phyloP scores from a whole-genome alignment of 352 stramenopile genomes.

The Globisporangium alternatum region DNA sequence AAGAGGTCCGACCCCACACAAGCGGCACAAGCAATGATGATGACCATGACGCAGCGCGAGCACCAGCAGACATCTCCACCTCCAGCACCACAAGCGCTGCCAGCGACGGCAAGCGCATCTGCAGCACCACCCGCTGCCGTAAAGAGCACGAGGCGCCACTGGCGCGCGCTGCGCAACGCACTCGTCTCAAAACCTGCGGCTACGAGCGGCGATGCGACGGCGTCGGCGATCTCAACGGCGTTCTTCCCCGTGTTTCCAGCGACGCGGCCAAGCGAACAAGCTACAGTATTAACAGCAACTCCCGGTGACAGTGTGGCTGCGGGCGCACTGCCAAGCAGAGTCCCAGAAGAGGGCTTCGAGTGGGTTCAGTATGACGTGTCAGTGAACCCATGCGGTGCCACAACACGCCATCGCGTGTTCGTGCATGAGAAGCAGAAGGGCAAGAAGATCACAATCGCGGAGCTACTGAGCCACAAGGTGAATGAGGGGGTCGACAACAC shows the following conservation, averaged over 20 bases:
- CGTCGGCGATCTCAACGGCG: conserved; percentile 53
- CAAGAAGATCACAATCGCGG: conserved; percentile 47
- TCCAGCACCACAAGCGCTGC: background rate
- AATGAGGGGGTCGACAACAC: conserved; percentile 86
- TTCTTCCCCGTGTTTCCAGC: conserved; percentile 57
- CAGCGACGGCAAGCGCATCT: background rate
- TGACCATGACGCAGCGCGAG: conserved; percentile 13
- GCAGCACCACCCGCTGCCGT: background rate
- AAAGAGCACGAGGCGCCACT: conserved; percentile 57
- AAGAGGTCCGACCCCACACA: conserved; percentile 10
- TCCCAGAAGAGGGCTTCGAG: conserved; percentile 31
- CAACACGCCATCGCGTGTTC: conserved; percentile 20
- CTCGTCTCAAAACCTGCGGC: conserved; percentile 34
- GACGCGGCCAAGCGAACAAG: conserved; percentile 2
- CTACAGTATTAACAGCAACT: conserved; percentile 5
- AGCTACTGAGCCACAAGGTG: conserved; percentile 74
- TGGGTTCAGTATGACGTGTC: conserved; percentile 50
- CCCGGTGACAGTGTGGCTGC: background rate
- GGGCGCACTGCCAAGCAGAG: conserved; percentile 2
- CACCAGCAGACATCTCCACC: conserved; percentile 9
- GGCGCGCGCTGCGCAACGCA: conserved; percentile 65
- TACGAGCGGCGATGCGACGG: conserved; percentile 32
- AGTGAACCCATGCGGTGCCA: background rate
- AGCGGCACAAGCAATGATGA: background rate
- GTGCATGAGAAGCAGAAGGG: conserved; percentile 73